Evolutionary conservation across 306 rosid genomes (phyloP).

Genomic region (Malus fusca): DNA sequence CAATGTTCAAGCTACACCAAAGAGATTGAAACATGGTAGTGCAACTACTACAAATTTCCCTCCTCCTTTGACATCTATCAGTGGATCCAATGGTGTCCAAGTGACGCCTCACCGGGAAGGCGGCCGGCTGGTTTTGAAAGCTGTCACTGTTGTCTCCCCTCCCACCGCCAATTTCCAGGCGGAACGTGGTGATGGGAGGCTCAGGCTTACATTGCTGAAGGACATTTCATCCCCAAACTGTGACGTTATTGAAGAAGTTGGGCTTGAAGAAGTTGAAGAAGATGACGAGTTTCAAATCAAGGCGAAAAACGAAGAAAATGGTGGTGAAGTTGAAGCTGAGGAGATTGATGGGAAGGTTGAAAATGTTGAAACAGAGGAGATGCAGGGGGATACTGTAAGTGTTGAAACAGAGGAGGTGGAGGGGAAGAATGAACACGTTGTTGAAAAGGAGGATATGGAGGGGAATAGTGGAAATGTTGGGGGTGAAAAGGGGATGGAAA

Average conservation of each 20-base stretch:
- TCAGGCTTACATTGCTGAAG: slow-evolving; percentile 34
- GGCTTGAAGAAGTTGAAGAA: slow-evolving; percentile 1
- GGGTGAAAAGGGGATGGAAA: slow-evolving; percentile 28
- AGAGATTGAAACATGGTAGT: slow-evolving; percentile 14
- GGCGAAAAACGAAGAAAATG: not conserved
- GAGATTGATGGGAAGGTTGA: not conserved
- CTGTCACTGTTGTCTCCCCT: slow-evolving; percentile 25
- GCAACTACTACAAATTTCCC: slow-evolving; percentile 33
- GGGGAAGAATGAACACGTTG: not conserved
- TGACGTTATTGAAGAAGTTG: not conserved
- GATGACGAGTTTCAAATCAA: not conserved
- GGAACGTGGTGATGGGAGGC: slow-evolving; percentile 60
- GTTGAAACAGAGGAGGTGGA: slow-evolving; percentile 2
- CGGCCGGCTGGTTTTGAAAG: slow-evolving; percentile 70
- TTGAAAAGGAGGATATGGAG: slow-evolving; percentile 27
- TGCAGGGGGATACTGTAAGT: not conserved
- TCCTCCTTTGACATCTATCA: slow-evolving; percentile 56
- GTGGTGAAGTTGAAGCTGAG: not conserved
- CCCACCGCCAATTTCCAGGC: slow-evolving; percentile 33
- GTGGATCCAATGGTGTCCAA: slow-evolving; percentile 36
- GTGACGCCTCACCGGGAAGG: slow-evolving; percentile 61
- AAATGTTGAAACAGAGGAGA: not conserved
- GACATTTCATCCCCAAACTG: not conserved
- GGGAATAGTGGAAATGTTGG: slow-evolving; percentile 29
- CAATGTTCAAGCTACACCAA: slow-evolving; percentile 1